Percentiles rank a stretch among this genome's conserved stretches.
These are phyloP conservation scores for Durio zibethinus DNA, from an alignment of 345 rosid species.

Conservation along the genomic window DNA sequence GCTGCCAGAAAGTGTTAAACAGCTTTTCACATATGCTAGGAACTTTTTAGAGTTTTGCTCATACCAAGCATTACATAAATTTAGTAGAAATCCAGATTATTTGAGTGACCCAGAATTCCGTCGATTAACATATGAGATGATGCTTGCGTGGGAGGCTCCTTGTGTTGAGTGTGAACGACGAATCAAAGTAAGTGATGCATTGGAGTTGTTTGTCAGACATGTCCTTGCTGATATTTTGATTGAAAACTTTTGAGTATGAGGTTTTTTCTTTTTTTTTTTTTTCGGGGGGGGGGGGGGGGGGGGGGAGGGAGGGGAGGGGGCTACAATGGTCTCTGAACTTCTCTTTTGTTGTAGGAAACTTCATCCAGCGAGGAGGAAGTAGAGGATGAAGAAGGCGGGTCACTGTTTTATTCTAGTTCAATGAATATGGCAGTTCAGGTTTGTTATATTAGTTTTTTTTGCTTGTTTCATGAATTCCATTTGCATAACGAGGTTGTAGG, in stretches of 20 bases:
- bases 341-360: slow-evolving; percentile 44
- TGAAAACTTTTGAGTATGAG: background rate
- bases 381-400: slow-evolving; percentile 74
- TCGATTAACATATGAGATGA: slow-evolving; percentile 82
- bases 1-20: slow-evolving; percentile 71
- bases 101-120: slow-evolving; percentile 69
- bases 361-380: slow-evolving; percentile 39
- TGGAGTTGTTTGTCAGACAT: background rate
- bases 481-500: background rate
- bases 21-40: slow-evolving; percentile 59
- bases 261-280: no score
- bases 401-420: slow-evolving; percentile 72
- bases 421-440: slow-evolving; percentile 89
- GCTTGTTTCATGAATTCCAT: background rate
- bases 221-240: background rate
- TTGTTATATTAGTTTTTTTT: slow-evolving; percentile 10
- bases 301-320: background rate
- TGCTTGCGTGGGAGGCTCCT: slow-evolving; percentile 97
- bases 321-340: slow-evolving; percentile 22
- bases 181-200: slow-evolving; percentile 42
- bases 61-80: slow-evolving; percentile 55
- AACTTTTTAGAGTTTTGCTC: slow-evolving; percentile 82
- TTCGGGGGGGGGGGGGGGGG: no score
- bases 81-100: slow-evolving; percentile 49
- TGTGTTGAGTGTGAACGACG: slow-evolving; percentile 40